These are phyloP conservation scores for Monilinia vaccinii-corymbosi DNA, from an alignment of 2,329 filamentous ascomycete species.

Conservation along the genomic window DNA sequence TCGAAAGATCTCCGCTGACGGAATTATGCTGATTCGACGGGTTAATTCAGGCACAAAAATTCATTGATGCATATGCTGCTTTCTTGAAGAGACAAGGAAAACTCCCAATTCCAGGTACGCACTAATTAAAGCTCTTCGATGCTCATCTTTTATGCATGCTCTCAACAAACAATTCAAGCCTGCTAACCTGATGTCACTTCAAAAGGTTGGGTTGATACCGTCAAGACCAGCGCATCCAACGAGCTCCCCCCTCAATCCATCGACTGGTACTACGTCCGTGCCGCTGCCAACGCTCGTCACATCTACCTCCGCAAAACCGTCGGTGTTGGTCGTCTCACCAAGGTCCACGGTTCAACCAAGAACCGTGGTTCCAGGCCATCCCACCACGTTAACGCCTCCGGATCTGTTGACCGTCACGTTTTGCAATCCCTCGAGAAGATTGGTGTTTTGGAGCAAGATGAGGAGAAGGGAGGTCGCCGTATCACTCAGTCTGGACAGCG, in stretches of 20 bases:
- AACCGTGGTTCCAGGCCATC: conserved; percentile 90
- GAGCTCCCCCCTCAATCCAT: conserved; percentile 97
- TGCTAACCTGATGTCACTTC: neutral
- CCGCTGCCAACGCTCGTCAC: conserved; percentile 91
- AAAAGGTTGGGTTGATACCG: conserved; percentile 94
- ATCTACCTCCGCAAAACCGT: conserved; percentile 99
- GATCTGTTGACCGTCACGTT: conserved; percentile 94
- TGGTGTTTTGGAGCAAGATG: conserved; percentile 91
- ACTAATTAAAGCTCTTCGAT: neutral
- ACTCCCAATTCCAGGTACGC: conserved; percentile 77
- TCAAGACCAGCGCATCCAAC: conserved; percentile 95
- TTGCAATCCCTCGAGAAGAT: conserved; percentile 99
- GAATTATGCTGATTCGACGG: conserved; percentile 58
- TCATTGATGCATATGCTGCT: conserved; percentile 75
- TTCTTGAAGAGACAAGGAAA: conserved; percentile 94
- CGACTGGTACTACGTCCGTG: conserved; percentile 92
- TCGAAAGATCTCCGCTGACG: conserved; percentile 64
- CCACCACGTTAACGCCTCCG: conserved; percentile 92
- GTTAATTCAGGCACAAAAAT: conserved; percentile 66
- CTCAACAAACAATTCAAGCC: neutral
- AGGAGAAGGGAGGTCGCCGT: conserved; percentile 96
- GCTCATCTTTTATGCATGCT: neutral
- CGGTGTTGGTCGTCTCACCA: conserved; percentile 94
- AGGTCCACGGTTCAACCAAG: conserved; percentile 92
- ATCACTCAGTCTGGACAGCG: conserved; percentile 98